phyloP scores from a whole-genome alignment of 495 filamentous ascomycete genomes.

The Aspergillus olivimuriae region DNA sequence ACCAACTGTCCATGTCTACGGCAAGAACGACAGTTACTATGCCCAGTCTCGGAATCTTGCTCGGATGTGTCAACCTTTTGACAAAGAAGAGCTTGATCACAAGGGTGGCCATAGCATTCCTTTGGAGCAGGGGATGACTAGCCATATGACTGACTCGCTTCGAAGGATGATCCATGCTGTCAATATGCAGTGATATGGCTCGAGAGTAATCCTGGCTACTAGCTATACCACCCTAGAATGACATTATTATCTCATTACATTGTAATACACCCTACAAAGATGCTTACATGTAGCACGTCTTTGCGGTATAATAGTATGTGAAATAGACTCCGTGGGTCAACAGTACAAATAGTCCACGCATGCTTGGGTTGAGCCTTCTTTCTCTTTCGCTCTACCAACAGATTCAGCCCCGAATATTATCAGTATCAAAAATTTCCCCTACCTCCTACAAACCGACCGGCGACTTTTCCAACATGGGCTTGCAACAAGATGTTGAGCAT shows the following conservation, averaged over 20 bases:
- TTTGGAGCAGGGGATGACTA: neutral
- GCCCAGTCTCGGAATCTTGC: neutral
- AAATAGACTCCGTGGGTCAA: too few relatives aligned
- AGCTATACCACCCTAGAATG: too few relatives aligned
- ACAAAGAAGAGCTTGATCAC: neutral
- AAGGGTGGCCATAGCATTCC: neutral
- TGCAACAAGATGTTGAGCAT: neutral
- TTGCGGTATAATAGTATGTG: too few relatives aligned
- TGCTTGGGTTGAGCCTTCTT: too few relatives aligned
- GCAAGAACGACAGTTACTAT: neutral
- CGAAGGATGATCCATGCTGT: neutral
- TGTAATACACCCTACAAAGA: too few relatives aligned
- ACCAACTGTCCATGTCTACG: neutral
- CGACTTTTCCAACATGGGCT: neutral
- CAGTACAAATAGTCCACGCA: too few relatives aligned
- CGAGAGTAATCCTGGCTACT: neutral
- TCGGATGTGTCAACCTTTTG: neutral
- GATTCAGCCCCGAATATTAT: too few relatives aligned
- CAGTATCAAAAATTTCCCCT: neutral
- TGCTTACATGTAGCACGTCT: too few relatives aligned
- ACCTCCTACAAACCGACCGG: neutral
- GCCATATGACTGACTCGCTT: neutral
- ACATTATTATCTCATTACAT: too few relatives aligned
- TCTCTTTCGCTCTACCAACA: too few relatives aligned
- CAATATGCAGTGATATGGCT: neutral